Evolutionary conservation across 1,139 yeast genomes (phyloP).

Genomic region (Saccharomyces pastorianus): DNA sequence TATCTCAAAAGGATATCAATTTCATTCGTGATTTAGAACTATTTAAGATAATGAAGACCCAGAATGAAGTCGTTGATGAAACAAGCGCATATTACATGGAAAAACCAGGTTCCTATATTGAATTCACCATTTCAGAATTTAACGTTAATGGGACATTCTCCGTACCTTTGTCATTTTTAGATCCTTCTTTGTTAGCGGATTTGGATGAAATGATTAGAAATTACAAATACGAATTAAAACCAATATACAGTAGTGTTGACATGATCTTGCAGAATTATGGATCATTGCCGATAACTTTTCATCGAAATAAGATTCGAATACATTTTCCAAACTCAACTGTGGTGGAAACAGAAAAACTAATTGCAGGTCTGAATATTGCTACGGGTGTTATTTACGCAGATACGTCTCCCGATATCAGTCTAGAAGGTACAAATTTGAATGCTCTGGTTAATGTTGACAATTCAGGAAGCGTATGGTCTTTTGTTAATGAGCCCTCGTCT

Average conservation of each 20-base stretch:
- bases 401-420: conserved; percentile 4
- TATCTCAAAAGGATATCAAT: conserved; percentile 6
- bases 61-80: conserved; percentile 8
- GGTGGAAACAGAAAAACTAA: conserved; percentile 41
- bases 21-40: conserved; percentile 34
- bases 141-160: conserved; percentile 30
- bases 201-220: conserved; percentile 36
- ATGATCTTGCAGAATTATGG: conserved; percentile 39
- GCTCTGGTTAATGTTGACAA: conserved; percentile 1
- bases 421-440: conserved; percentile 1
- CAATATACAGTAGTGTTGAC: conserved; percentile 22
- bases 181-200: conserved; percentile 40
- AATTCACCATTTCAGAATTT: conserved; percentile 37
- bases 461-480: not conserved
- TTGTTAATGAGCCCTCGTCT: not conserved
- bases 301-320: conserved; percentile 38
- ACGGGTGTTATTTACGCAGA: conserved; percentile 41
- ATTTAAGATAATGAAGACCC: conserved; percentile 32
- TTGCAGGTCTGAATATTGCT: conserved; percentile 43
- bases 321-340: conserved; percentile 54
- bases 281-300: conserved; percentile 42
- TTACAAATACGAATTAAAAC: conserved; percentile 35
- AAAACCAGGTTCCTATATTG: conserved; percentile 45
- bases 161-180: conserved; percentile 46
- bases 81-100: conserved; percentile 22